A percentile compares a stretch with the other conserved stretches of the same genome.
phyloP scores from a whole-genome alignment of 2,329 filamentous ascomycete genomes.

The Purpureocillium lavendulum region DNA sequence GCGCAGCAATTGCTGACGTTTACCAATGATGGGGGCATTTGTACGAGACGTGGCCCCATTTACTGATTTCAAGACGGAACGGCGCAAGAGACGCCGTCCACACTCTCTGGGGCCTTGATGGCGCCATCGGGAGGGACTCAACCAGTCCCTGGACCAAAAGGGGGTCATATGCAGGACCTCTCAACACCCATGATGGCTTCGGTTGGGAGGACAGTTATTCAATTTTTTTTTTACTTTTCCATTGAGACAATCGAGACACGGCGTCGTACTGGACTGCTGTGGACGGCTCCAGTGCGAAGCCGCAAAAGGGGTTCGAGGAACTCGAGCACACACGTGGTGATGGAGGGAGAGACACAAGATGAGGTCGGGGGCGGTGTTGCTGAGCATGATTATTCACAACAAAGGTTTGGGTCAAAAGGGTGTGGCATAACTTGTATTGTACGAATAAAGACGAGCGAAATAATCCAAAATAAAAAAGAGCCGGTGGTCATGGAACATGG shows the following conservation, averaged over 20 bases:
- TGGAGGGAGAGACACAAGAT: neutral
- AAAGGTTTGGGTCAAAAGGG: neutral
- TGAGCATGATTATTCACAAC: neutral
- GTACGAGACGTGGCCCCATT: too few relatives aligned
- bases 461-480: neutral
- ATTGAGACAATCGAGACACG: neutral
- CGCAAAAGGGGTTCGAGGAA: neutral
- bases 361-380: neutral
- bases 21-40: too few relatives aligned
- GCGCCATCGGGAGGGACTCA: too few relatives aligned
- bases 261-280: too few relatives aligned
- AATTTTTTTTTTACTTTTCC: neutral
- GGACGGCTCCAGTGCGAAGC: too few relatives aligned
- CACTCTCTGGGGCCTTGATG: too few relatives aligned
- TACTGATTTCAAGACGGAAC: too few relatives aligned
- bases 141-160: neutral
- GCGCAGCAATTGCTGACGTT: too few relatives aligned
- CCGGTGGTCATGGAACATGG: neutral
- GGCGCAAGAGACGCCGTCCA: too few relatives aligned
- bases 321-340: too few relatives aligned
- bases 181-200: too few relatives aligned
- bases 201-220: neutral
- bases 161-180: too few relatives aligned
- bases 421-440: neutral
- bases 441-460: neutral